Evolutionary conservation across 257 asterid species (phyloP), one percentile per base, ranked within the genome.

Genomic region (Nicotiana tabacum): DNA sequence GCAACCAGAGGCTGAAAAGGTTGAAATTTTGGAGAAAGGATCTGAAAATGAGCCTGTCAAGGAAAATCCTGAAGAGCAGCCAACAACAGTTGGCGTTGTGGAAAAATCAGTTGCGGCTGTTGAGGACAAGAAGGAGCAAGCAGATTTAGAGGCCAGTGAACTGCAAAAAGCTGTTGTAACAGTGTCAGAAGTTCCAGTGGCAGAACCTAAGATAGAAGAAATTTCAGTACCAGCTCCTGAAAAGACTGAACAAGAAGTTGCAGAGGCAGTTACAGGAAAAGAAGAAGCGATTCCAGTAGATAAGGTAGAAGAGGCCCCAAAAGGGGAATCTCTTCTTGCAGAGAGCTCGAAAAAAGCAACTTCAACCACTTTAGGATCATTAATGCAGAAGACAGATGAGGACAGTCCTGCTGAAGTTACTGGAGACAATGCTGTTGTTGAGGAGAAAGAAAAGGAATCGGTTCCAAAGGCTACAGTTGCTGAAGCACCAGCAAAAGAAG

Each of bases 161-260:
- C 82, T 57, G 48, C 88, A 69, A 77, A 82, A 76, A 51, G 67
- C 77, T 35, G 84, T 35, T 29, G 86, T 48, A 16, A 83, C 83
- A 57, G 89, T 83, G 17, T 88, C 43, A 53, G 82, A 80, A 9
- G 84, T 80, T 85, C 30, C 89, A 27, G 90, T 67, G 66, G 85
- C 33, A 39, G 83, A 77, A 66, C 12, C 61, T 4, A 69, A 68
- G 77, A 83, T 60, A 27, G 88, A 82, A 76, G 88, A 74, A 74
- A 32, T 67, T 67, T 33, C 85, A 24, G 85, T 43, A n/a, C 39
- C 86, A 62, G 84, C 81, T 86, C 88, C 85, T 4, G 90, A 83
- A 81, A 69, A 62, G 67, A 78, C 76, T 66, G 83, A 85, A 66
- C 78, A 85, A 30, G 89, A 84, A 87, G 33, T 84, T 81, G 78